These are phyloP conservation scores for Solanum etuberosum DNA, from an alignment of 257 asterid genomes.

Conservation along the genomic window DNA sequence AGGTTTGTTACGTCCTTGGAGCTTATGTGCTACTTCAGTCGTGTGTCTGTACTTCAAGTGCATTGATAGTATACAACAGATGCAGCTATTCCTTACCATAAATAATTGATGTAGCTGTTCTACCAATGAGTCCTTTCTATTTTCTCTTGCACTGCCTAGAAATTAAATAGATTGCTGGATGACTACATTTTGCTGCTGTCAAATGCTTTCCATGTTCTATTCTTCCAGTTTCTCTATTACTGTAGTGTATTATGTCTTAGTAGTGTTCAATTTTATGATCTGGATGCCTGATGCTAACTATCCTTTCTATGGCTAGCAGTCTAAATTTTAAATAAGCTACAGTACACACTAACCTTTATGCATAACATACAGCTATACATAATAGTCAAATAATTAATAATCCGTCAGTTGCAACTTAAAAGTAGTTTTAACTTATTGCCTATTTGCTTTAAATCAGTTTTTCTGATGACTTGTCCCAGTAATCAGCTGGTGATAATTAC, in stretches of 20 bases:
- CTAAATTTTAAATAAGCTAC: background rate
- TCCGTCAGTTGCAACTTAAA: background rate
- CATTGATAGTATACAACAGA: background rate
- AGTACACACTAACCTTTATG: background rate
- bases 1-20: conserved; percentile 32
- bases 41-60: background rate
- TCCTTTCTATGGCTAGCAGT: background rate
- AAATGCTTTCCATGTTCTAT: background rate
- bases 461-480: background rate
- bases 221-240: background rate
- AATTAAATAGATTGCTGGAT: background rate
- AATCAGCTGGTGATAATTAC: background rate
- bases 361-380: background rate
- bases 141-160: background rate
- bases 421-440: background rate
- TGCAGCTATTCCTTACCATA: background rate
- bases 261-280: background rate
- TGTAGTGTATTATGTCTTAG: background rate
- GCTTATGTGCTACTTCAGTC: background rate
- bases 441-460: background rate
- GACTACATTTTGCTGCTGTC: background rate
- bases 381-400: background rate
- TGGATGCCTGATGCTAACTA: background rate
- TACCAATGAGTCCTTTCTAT: background rate
- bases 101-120: background rate